A percentile compares a stretch with the other conserved stretches of the same genome.
These are phyloP conservation scores for Caulochytrium protostelioides DNA, from an alignment of 371 early-diverging fungal species.

Conservation along the genomic window DNA sequence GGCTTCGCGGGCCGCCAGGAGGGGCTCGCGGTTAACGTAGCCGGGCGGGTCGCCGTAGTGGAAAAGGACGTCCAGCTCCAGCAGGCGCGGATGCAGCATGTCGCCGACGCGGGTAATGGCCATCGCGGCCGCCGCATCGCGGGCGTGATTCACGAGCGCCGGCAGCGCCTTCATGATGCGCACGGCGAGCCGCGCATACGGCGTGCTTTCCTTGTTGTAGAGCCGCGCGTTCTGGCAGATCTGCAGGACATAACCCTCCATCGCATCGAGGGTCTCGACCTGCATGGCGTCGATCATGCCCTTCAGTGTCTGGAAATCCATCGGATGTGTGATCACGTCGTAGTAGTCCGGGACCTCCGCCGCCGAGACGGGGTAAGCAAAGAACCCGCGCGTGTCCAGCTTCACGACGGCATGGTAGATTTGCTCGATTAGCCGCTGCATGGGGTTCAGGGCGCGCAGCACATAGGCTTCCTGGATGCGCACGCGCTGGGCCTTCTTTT, in stretches of 20 bases:
- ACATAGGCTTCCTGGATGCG: constrained; percentile 31
- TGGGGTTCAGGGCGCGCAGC: background rate
- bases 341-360: constrained; percentile 63
- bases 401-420: constrained; percentile 2
- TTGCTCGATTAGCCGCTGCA: background rate
- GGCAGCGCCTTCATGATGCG: too few species aligned
- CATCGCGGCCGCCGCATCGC: too few species aligned
- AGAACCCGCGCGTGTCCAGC: constrained; percentile 23
- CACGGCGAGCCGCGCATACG: too few species aligned
- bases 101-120: too few species aligned
- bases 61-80: too few species aligned
- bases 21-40: too few species aligned
- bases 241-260: constrained; percentile 40
- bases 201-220: constrained; percentile 51
- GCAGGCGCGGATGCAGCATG: too few species aligned
- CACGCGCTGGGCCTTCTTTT: constrained; percentile 69
- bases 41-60: too few species aligned
- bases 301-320: constrained; percentile 42
- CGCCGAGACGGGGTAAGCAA: constrained; percentile 44
- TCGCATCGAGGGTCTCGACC: constrained; percentile 30
- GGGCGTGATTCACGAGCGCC: too few species aligned
- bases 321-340: constrained; percentile 44
- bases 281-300: constrained; percentile 33
- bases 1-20: too few species aligned
- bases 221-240: constrained; percentile 45